Evolutionary conservation across 1,139 yeast genomes (phyloP), one percentile per base, ranked within the genome.

Genomic region (Pichia sp.): DNA sequence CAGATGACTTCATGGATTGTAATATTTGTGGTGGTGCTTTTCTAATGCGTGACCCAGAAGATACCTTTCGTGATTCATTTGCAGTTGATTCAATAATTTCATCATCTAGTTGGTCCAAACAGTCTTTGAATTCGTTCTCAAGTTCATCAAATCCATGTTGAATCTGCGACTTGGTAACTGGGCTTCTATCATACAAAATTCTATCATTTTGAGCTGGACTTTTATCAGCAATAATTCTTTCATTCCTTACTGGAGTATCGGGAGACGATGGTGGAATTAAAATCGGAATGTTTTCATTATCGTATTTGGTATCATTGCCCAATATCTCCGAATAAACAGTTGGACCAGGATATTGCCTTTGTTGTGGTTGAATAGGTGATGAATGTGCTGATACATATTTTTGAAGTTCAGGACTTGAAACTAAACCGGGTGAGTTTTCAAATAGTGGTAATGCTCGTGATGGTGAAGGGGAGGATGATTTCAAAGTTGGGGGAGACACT

Each of bases 101-200:
- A 3, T 40, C 39, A 31, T 44, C 48, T n/a, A 49, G 46, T 9
- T 50, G 51, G 11, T 35, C 43, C 45, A 61, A 44, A n/a, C 59
- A 54, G 18, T 54, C 60, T 54, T 51, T 51, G 18, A 63, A 45
- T 34, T 62, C 58, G 5, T 51, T 45, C 44, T 63, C 65, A 11
- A 63, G 48, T 36, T 57, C 51, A 40, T 60, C 62, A 35, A 63
- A 46, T 5, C 37, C 52, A 9, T 33, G 30, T 18, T 32, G 37
- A 7, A 51, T 32, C 4, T 36, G 42, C 3, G 42, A 29, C 10
- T 40, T 46, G 10, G 39, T 27, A 5, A 39, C 28, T 11, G 50
- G 39, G 5, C 40, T 41, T 6, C 32, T 33, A 7, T 11, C 34
- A 10, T 26, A 28, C 4, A 18, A 34, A 6, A 10, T 6, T 11